Base-by-base conservation (phyloP, 2,329 filamentous ascomycete genomes). In the Exophiala phaeomuriformis region DNA sequence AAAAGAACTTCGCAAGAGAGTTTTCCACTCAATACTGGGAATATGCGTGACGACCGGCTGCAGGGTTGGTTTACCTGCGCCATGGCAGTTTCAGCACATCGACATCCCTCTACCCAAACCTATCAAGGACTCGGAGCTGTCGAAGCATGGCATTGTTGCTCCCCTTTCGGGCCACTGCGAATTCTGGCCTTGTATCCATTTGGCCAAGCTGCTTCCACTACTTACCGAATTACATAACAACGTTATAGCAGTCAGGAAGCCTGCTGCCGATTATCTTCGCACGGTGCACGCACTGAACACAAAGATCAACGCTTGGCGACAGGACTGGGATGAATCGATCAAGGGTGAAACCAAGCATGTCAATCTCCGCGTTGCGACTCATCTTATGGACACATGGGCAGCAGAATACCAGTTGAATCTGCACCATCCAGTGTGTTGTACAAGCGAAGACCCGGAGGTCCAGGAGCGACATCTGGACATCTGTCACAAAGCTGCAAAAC, bases 1-100 rank as follows among this genome's bases (percentile, higher is more conserved):
- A 4, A 80, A 86, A 55, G 88, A 94, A 66, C 77, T 90, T 68
- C 79, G 88, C 28, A 90, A 90, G 70, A 78, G 88, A 10, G 77
- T 83, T 0, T 94, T 88, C 75, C 94, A 87, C 85, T 77, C 77
- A 4, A 75, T 90, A 7, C 70, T 90, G 39, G 74, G 78, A 3
- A 75, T 90, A 9, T 77, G 82, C 55, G 75, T 86, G 6, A 81
- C 80, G n/a, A 72, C 91, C 6, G 82, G 82, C 61, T 86, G 86
- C 19, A 87, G 86, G 53, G 79, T 90, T 35, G 88, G 88, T 12
- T 77, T 84, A 10, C 88, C 88, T 1, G 86, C 93, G 78, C 81
- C 84, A 1, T 78, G 93, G 45, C 79, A 81, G 7, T 72, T 83
- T 2, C 82, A 87, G 48, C 59, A 61, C 29, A 85, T 90, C 61